phyloP scores from a whole-genome alignment of 371 early-diverging fungal genomes.

The Cokeromyces recurvatus region DNA sequence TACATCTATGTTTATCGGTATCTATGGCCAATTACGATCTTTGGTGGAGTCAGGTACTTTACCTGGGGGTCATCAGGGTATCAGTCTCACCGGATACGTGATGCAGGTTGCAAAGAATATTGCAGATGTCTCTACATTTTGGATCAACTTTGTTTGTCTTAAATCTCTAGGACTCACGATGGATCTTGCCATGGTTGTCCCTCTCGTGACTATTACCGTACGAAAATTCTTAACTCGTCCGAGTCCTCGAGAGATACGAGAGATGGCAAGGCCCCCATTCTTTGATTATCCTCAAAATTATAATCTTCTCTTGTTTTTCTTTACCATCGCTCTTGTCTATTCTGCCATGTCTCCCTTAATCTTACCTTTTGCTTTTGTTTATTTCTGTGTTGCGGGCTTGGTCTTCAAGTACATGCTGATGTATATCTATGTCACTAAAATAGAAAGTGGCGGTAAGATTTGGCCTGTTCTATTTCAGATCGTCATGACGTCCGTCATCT shows the following conservation, averaged over 20 bases:
- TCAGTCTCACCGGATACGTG: slow-evolving; percentile 18
- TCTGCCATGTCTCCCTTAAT: slow-evolving; percentile 74
- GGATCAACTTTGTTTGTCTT: slow-evolving; percentile 71
- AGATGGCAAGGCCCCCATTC: slow-evolving; percentile 62
- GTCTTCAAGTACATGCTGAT: slow-evolving; percentile 75
- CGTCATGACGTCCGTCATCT: slow-evolving; percentile 50
- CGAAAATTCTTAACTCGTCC: slow-evolving; percentile 56
- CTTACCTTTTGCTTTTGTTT: slow-evolving; percentile 66
- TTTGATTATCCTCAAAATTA: slow-evolving; percentile 72
- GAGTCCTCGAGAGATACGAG: slow-evolving; percentile 70
- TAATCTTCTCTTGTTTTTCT: slow-evolving; percentile 67
- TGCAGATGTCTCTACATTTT: slow-evolving; percentile 51
- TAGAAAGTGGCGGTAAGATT: slow-evolving; percentile 74
- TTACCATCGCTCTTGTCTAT: slow-evolving; percentile 75
- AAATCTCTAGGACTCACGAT: slow-evolving; percentile 52
- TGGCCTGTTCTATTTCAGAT: slow-evolving; percentile 73
- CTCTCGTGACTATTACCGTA: slow-evolving; percentile 54
- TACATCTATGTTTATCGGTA: slow-evolving; percentile 53
- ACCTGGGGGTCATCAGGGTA: slow-evolving; percentile 7
- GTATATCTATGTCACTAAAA: slow-evolving; percentile 63
- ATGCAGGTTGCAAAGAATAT: slow-evolving; percentile 40
- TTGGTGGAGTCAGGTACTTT: slow-evolving; percentile 38
- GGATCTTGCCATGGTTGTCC: slow-evolving; percentile 68
- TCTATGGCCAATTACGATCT: slow-evolving; percentile 48
- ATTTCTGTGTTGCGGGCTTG: slow-evolving; percentile 62